phyloP scores from a whole-genome alignment of 208 protist genomes.

The Crithidia sp. region DNA sequence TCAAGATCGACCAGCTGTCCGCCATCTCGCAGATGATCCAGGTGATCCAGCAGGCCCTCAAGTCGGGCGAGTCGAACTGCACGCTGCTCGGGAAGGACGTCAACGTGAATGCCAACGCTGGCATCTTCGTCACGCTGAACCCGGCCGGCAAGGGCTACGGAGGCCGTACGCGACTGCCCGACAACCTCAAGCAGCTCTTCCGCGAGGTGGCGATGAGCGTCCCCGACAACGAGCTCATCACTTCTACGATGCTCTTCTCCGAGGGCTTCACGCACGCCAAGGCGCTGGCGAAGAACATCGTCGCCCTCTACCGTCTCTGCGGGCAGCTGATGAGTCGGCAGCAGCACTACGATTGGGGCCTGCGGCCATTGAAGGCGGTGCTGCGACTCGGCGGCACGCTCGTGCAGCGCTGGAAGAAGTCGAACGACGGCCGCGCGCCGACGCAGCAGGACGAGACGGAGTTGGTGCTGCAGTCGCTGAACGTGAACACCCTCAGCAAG shows the following conservation, averaged over 20 bases:
- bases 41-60: constrained; percentile 91
- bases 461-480: constrained; percentile 95
- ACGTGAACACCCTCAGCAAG: constrained; percentile 98
- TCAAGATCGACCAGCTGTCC: constrained; percentile 95
- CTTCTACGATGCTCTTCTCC: constrained; percentile 91
- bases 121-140: constrained; percentile 98
- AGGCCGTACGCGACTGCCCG: constrained; percentile 97
- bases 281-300: constrained; percentile 88
- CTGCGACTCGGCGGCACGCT: constrained; percentile 93
- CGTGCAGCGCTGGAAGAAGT: constrained; percentile 74
- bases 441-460: constrained; percentile 87
- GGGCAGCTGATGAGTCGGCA: constrained; percentile 97
- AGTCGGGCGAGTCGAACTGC: constrained; percentile 79
- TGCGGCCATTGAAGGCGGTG: constrained; percentile 97
- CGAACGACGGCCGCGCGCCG: constrained; percentile 66
- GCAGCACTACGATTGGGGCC: constrained; percentile 98
- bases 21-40: constrained; percentile 96
- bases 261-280: constrained; percentile 91
- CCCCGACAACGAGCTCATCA: constrained; percentile 97
- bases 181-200: constrained; percentile 98
- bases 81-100: constrained; percentile 79
- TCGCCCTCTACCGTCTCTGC: constrained; percentile 94
- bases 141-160: constrained; percentile 96
- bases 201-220: constrained; percentile 98
- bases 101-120: constrained; percentile 82